phyloP scores from a whole-genome alignment of 306 rosid genomes.

The Corylus heterophylla region DNA sequence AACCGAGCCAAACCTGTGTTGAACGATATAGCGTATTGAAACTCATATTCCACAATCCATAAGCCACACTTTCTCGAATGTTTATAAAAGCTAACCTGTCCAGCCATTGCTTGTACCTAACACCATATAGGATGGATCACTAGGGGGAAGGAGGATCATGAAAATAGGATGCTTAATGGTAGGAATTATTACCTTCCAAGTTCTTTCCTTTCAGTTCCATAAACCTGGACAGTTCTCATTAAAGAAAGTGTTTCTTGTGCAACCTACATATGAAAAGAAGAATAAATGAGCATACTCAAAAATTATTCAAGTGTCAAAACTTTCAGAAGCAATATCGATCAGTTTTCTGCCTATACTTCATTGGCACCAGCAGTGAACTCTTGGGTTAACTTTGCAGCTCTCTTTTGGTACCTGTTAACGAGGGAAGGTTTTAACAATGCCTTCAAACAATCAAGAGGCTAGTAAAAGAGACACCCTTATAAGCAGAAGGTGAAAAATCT shows the following conservation, averaged over 20 bases:
- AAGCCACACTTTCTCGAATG: constrained; percentile 64
- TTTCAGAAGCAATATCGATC: constrained; percentile 24
- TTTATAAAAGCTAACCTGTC: constrained; percentile 52
- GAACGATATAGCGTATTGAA: constrained; percentile 62
- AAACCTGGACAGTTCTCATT: constrained; percentile 53
- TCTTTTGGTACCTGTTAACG: constrained; percentile 57
- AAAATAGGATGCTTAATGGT: constrained; percentile 16
- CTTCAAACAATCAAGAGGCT: constrained; percentile 26
- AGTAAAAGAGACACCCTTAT: constrained; percentile 3
- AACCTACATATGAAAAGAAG: constrained; percentile 44
- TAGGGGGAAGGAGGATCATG: not conserved
- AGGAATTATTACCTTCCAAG: constrained; percentile 44
- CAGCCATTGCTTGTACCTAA: constrained; percentile 69
- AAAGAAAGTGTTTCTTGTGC: constrained; percentile 66
- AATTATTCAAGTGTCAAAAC: constrained; percentile 12
- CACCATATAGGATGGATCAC: constrained; percentile 27
- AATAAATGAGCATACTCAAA: constrained; percentile 7
- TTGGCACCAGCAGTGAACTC: constrained; percentile 71
- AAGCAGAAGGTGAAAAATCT: not conserved
- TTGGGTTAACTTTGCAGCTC: constrained; percentile 62
- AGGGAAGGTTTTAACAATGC: constrained; percentile 17
- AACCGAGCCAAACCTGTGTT: constrained; percentile 58
- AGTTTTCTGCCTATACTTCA: constrained; percentile 47
- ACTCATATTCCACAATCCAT: constrained; percentile 70
- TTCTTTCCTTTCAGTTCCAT: constrained; percentile 59